These are phyloP conservation scores for Gentiana macrophylla DNA, from an alignment of 257 asterid genomes.

Conservation along the genomic window DNA sequence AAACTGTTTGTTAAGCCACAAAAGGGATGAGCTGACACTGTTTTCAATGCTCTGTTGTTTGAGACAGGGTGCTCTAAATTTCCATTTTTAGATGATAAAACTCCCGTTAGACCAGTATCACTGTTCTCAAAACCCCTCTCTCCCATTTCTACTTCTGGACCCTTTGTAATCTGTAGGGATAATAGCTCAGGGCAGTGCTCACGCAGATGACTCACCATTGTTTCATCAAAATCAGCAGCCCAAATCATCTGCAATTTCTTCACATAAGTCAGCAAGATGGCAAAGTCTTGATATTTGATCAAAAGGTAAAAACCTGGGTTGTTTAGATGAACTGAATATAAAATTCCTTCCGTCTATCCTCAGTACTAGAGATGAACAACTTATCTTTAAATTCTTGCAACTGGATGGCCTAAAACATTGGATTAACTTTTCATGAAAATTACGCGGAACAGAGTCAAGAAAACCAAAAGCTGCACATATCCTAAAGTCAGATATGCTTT, in stretches of 20 bases:
- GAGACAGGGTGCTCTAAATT: conserved; percentile 35
- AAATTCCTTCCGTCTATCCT: too few relatives aligned
- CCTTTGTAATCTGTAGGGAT: conserved; percentile 53
- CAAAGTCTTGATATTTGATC: too few relatives aligned
- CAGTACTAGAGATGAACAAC: too few relatives aligned
- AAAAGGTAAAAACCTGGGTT: too few relatives aligned
- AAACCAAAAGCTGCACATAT: too few relatives aligned
- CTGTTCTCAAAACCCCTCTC: conserved; percentile 42
- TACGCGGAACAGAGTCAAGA: too few relatives aligned
- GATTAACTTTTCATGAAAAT: too few relatives aligned
- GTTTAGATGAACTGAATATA: too few relatives aligned
- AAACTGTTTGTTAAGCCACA: conserved; percentile 84
- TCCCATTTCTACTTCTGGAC: conserved; percentile 42
- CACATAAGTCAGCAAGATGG: too few relatives aligned
- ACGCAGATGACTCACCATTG: conserved; percentile 50
- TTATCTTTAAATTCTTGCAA: too few relatives aligned
- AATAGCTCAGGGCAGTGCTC: conserved; percentile 67
- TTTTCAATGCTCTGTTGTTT: conserved; percentile 39
- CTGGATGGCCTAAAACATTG: too few relatives aligned
- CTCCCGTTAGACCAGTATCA: conserved; percentile 28
- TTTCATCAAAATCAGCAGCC: conserved; percentile 95
- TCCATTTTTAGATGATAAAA: conserved; percentile 37
- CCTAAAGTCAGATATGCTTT: too few relatives aligned
- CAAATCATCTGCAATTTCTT: conserved; percentile 75
- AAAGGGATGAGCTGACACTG: conserved; percentile 51